A percentile compares a stretch with the other conserved stretches of the same genome.
Evolutionary conservation across 257 asterid genomes (phyloP).

Genomic region (Solanum stenotomum): DNA sequence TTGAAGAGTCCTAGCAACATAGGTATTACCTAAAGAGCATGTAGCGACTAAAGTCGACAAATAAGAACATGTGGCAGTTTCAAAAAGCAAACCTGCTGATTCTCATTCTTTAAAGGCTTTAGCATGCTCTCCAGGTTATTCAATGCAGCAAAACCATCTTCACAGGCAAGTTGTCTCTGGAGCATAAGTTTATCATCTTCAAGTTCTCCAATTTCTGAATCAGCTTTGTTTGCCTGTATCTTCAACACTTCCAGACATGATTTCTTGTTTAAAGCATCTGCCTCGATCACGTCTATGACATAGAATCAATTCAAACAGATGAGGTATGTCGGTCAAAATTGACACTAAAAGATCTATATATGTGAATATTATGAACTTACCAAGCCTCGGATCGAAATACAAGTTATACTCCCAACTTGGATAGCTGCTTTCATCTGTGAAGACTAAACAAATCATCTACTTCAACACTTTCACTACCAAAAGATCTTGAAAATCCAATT

Average conservation of each 20-base stretch:
- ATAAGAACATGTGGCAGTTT: background rate
- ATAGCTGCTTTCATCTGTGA: background rate
- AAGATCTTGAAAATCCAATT: background rate
- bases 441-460: background rate
- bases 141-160: background rate
- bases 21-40: background rate
- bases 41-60: background rate
- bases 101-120: background rate
- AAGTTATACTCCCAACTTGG: background rate
- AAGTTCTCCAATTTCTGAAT: background rate
- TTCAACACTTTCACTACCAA: background rate
- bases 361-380: background rate
- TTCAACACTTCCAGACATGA: conserved; percentile 2
- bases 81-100: background rate
- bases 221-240: background rate
- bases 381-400: background rate
- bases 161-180: background rate
- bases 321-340: background rate
- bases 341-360: background rate
- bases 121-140: background rate
- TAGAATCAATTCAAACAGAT: background rate
- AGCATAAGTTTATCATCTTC: background rate
- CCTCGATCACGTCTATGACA: conserved; percentile 6
- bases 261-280: background rate
- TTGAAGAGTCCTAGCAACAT: background rate